Evolutionary conservation across 805 yeast species (phyloP), one percentile per base, ranked within the genome.

Genomic region (Torulaspora indica): DNA sequence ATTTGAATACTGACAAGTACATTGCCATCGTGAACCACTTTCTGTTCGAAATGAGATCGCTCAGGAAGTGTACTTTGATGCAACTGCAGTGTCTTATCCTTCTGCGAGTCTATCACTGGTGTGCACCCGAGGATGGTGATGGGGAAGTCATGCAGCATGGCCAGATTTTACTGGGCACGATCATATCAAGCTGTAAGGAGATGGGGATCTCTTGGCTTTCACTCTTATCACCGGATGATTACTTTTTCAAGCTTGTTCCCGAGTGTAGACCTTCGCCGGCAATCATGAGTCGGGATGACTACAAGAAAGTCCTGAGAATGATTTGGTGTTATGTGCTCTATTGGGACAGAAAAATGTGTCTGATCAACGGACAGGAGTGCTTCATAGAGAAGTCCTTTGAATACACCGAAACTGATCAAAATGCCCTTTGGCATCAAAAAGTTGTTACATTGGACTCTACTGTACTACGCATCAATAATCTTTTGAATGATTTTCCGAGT

Each of bases 81-180:
- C 63, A 60, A 38, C 29, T 61, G n/a, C 63, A 60, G 33, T 46
- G 53, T 44, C 43, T 61, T 20, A 34, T 63, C 18, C 29, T 63
- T 24, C 46, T 61, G 17, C 53, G 65, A 42, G 54, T 63, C 38
- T 57, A 59, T 42, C 56, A 58, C 34, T 63, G 66, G 66, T 56
- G 64, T 46, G 58, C 60, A 2, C 64, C 65, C 2, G 64, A 63
- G 33, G 64, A 60, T 45, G 64, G 64, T 9, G 66, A 63, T 45
- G 67, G 67, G 2, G 47, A 54, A 18, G 55, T 51, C 22, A 47
- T 55, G 10, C 58, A 60, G 40, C 63, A 61, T 35, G 54, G 55
- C 31, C 60, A 53, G 27, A 55, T 61, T 6, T 39, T 63, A 2
- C 54, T 57, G 51, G 63, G 66, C 5, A 50, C 55, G 9, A 60